Base-by-base conservation (phyloP, 2,329 filamentous ascomycete genomes). In the Phyllosticta citrichinensis region DNA sequence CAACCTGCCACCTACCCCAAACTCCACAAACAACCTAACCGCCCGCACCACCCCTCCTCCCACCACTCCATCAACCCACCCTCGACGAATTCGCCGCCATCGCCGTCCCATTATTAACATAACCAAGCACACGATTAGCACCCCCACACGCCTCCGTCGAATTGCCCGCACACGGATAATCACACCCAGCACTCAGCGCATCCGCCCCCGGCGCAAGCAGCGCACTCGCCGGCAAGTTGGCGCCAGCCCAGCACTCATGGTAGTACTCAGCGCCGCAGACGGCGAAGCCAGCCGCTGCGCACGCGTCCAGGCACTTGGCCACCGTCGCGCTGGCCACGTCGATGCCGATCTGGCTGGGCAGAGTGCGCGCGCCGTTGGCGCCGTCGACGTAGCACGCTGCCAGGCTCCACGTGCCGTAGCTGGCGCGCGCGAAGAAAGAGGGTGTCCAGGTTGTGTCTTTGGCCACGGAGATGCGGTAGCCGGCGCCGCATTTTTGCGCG, bases 231-330 rank as follows among this genome's bases (percentile, higher is more conserved):
- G 68, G 67, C 24, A 67, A 64, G 20, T 62, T 67, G 60, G 69
- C 68, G 20, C 71, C 71, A 63, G 70, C 72, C 64, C 66, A 73
- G 52, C 71, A 71, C 64, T 75, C 69, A 54, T 67, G 66, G 35
- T 65, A 64, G 54, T 69, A 69, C 60, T 69, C 68, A 0, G 69
- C 69, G 12, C 66, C 69, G 25, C 66, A 64, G 40, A 70, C 70
- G 17, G 63, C 65, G 51, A 67, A 67, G 0, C 65, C 64, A 3
- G 58, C 60, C 19, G 64, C 62, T 6, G 30, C 27, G 6, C 59
- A 61, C 6, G 54, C 59, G 10, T 61, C 55, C 27, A 61, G n/a
- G 11, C 54, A 61, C 20, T 57, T 61, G 1, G 59, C 24, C 1
- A 60, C 22, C 8, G 52, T 60, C 8, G 52, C 52, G 4, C n/a